A percentile compares a stretch with the other conserved stretches of the same genome.
These are phyloP conservation scores for Termitomyces sp. DNA, from an alignment of 768 basidiomycete genomes.

Conservation along the genomic window DNA sequence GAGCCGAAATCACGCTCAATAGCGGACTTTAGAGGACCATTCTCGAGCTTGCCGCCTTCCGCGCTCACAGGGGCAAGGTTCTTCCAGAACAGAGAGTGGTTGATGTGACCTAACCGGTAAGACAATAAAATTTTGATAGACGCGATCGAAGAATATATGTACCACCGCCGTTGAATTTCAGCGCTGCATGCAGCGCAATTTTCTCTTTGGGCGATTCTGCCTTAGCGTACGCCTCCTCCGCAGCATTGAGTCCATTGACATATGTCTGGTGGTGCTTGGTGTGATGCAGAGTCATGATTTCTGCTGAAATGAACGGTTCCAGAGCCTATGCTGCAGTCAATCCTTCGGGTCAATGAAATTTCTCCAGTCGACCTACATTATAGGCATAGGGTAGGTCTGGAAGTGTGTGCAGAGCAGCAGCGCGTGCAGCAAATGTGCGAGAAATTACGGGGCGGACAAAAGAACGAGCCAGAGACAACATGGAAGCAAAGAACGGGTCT, in stretches of 20 bases:
- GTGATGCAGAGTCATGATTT: conserved; percentile 96
- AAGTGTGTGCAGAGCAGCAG: conserved; percentile 60
- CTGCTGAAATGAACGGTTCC: conserved; percentile 84
- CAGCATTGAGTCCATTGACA: conserved; percentile 91
- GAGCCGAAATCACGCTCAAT: conserved; percentile 82
- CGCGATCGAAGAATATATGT: conserved; percentile 9
- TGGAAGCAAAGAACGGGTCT: conserved; percentile 17
- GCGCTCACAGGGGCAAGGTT: conserved; percentile 75
- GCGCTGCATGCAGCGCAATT: conserved; percentile 83
- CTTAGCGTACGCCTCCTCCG: conserved; percentile 77
- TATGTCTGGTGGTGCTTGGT: conserved; percentile 90
- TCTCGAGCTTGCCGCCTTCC: conserved; percentile 59
- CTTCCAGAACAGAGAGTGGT: conserved; percentile 97
- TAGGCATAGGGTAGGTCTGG: conserved; percentile 78
- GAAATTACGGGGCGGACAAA: conserved; percentile 36
- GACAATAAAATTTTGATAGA: no score
- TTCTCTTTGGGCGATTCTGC: conserved; percentile 60
- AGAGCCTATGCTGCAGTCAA: conserved; percentile 49
- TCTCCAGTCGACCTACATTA: conserved; percentile 42
- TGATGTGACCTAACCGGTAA: conserved; percentile 66
- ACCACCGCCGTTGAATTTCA: conserved; percentile 99
- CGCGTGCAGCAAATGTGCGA: conserved; percentile 36
- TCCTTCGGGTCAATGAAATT: neutral
- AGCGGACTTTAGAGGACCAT: conserved; percentile 69
- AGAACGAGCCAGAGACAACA: conserved; percentile 45